Base-by-base conservation (phyloP, 345 rosid species). In the Bruguiera sexangula region DNA sequence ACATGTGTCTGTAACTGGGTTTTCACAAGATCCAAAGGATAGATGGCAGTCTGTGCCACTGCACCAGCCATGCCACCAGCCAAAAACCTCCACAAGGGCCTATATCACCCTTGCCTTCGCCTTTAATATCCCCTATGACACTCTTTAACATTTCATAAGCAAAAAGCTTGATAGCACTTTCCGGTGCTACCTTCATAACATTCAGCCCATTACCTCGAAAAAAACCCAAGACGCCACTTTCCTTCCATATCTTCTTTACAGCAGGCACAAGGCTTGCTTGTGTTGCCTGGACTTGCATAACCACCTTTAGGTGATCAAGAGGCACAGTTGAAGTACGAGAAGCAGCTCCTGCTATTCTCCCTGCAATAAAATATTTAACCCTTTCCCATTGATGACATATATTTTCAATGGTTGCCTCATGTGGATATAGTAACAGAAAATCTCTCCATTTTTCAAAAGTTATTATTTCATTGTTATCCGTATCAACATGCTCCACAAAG, bases 11-110 rank as follows among this genome's bases (percentile, higher is more conserved):
- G 98, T 65, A 92, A 84, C 69, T 96, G 81, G 63, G 98, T 92
- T 87, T 92, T 92, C 63, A 90, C 95, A 72, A 92, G 98, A 84
- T 90, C 98, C 77, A 92, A 63, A 0, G 98, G 98, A 72, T 92
- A 92, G 69, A 92, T 86, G 29, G 89, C 81, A 67, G 96, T 80
- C 69, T 92, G 98, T 65, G 98, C 92, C 60, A 92, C 85, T 65
- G 98, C 98, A 74, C 98, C 98, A 29, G 98, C 98, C 81, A 84
- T 76, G 54, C 98, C 98, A 62, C 98, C 96, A 16, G 96, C 86
- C 32, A 87, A 71, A 59, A 90, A 91, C 19, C 91, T 85, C 71
- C 96, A 3, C 71, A 30, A 62, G 89, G 71, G 68, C 95, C 90
- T 27, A 88, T 78, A 64, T 81, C 90, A 43, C 63, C 80, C 81